These are phyloP conservation scores for Heterococcus sp. DNA, from an alignment of 108 stramenopile genomes.

Conservation along the genomic window DNA sequence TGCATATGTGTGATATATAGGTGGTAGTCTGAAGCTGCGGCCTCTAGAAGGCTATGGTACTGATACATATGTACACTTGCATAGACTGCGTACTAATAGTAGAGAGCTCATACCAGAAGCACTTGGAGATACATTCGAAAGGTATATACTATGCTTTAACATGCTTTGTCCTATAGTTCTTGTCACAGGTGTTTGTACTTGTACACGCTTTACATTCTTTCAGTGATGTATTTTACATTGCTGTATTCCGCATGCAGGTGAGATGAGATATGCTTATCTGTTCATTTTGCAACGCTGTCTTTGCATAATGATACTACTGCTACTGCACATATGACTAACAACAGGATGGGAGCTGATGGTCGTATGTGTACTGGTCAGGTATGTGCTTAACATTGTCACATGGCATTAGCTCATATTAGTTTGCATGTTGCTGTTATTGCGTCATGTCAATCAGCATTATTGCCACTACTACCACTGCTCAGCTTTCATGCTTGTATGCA, in stretches of 20 bases:
- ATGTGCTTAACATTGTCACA: background rate
- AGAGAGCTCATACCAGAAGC: constrained; percentile 22
- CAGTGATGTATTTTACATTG: too few species aligned
- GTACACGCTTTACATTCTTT: too few species aligned
- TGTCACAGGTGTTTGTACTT: too few species aligned
- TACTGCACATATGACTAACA: too few species aligned
- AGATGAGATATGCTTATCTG: too few species aligned
- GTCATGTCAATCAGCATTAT: background rate
- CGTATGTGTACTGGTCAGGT: background rate
- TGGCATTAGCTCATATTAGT: background rate
- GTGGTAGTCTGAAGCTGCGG: too few species aligned
- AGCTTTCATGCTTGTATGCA: background rate
- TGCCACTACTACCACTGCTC: background rate
- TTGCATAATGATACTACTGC: too few species aligned
- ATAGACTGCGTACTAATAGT: constrained; percentile 30
- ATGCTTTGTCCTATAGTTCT: too few species aligned
- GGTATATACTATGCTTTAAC: too few species aligned
- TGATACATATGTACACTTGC: constrained; percentile 52
- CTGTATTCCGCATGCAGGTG: too few species aligned
- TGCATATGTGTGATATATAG: too few species aligned
- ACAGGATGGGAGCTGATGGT: background rate
- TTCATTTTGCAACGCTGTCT: too few species aligned
- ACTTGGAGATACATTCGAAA: constrained; percentile 11
- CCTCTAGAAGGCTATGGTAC: constrained; percentile 59
- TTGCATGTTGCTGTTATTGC: background rate